A percentile compares a stretch with the other conserved stretches of the same genome.
Evolutionary conservation across 805 yeast genomes (phyloP).

Genomic region (Maudiozyma pseudohumilis): DNA sequence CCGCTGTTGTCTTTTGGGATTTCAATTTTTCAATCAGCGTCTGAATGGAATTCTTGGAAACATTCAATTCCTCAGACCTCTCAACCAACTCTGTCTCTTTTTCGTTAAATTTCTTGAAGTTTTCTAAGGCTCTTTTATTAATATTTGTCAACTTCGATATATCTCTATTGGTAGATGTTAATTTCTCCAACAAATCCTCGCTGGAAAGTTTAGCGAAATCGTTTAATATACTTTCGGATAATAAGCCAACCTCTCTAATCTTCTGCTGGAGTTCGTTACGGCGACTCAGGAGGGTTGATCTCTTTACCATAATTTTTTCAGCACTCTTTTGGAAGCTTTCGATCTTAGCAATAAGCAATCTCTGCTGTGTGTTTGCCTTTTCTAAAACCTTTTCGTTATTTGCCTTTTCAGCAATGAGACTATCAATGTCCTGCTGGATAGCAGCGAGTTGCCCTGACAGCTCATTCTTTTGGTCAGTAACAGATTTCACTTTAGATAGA

Average conservation of each 20-base stretch:
- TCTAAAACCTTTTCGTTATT: constrained; percentile 34
- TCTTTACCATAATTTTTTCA: constrained; percentile 56
- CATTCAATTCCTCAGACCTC: constrained; percentile 60
- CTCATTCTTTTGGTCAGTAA: constrained; percentile 21
- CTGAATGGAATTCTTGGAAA: constrained; percentile 64
- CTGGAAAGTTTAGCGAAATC: constrained; percentile 38
- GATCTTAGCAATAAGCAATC: constrained; percentile 41
- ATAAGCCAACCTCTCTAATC: constrained; percentile 75
- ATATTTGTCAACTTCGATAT: constrained; percentile 63
- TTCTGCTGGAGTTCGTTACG: constrained; percentile 63
- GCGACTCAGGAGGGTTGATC: constrained; percentile 46
- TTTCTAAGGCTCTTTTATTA: constrained; percentile 84
- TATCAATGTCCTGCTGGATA: constrained; percentile 21
- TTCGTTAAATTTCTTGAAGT: constrained; percentile 58
- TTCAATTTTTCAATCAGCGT: constrained; percentile 60
- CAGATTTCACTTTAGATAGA: constrained; percentile 1
- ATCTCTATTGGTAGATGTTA: constrained; percentile 46
- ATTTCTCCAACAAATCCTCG: constrained; percentile 41
- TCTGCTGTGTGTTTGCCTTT: constrained; percentile 49
- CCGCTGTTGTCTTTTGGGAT: constrained; percentile 73
- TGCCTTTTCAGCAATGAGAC: constrained; percentile 22
- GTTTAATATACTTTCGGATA: constrained; percentile 76
- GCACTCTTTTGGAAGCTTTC: constrained; percentile 53
- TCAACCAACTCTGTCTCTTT: constrained; percentile 58
- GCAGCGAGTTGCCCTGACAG: constrained; percentile 24